Evolutionary conservation across 2,329 filamentous ascomycete genomes (phyloP), one percentile per base, ranked within the genome.

Genomic region (Microcyclosporella mali): DNA sequence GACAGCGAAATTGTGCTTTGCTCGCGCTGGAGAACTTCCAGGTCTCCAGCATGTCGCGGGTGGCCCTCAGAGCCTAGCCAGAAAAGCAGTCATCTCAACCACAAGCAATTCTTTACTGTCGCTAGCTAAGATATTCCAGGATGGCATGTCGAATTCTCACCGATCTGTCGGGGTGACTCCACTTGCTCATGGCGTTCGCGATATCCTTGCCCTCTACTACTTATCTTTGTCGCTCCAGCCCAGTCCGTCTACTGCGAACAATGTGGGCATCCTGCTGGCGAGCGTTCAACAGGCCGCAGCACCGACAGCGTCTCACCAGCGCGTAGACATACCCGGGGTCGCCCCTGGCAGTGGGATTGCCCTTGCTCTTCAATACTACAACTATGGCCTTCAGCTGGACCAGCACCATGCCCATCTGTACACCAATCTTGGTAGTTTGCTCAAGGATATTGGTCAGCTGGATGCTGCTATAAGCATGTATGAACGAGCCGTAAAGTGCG

Each of bases 191-290:
- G 85, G 88, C 1, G 88, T 97, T 17, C 81, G 88, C 32, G 92
- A 98, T 58, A 97, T 98, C 29, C 69, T 98, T 28, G 87, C 89
- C 1, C 75, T 98, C 10, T 98, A 98, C 64, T 98, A 98, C 59
- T 73, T 98, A 2, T 98, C 92, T 0, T 70, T 98, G 2, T 94
- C 92, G 0, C 74, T 98, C 2, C 92, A 95, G 51, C 89, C 92
- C 36, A 97, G 92, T 57, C 92, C 92, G 2, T 98, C 92, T 0
- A 98, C 92, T 0, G 92, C 92, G 1, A 98, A 98, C 62, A 98
- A 98, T 62, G 89, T 98, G 10, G 92, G 92, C 2, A 98, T 98
- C 42, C 73, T 98, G 19, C 78, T 98, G n/a, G 92, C 92, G 4
- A 87, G 92, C 43, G 85, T 97, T 15, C 92, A 95, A 59, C 88